Conservation (phyloP, 345 rosid genomes). For the Excoecaria agallocha region DNA sequence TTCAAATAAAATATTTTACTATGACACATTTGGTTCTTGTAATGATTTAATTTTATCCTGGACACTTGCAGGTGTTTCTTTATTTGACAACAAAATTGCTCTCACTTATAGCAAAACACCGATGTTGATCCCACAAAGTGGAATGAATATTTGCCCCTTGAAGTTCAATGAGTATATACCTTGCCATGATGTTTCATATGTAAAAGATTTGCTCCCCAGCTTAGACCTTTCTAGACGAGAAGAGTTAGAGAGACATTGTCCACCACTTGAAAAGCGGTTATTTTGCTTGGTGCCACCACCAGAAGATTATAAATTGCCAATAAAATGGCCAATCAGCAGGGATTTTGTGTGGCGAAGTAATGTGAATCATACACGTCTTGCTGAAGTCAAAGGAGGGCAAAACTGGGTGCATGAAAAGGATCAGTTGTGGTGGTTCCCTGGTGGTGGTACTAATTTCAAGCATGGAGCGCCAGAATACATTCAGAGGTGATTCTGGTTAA, state of each 20-base stretch:
- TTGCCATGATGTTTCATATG: slow-evolving; percentile 67
- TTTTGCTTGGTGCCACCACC: slow-evolving; percentile 96
- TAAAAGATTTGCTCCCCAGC: slow-evolving; percentile 48
- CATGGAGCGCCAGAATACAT: slow-evolving; percentile 92
- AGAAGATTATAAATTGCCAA: slow-evolving; percentile 71
- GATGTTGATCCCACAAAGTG: slow-evolving; percentile 51
- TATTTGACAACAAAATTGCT: slow-evolving; percentile 55
- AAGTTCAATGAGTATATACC: slow-evolving; percentile 75
- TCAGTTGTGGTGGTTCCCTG: slow-evolving; percentile 92
- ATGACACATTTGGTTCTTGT: not conserved
- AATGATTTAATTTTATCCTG: slow-evolving; percentile 19
- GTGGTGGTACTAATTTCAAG: slow-evolving; percentile 98
- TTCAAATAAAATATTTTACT: not conserved
- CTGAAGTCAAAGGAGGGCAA: slow-evolving; percentile 92
- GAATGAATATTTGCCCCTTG: slow-evolving; percentile 74
- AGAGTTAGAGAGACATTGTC: slow-evolving; percentile 90
- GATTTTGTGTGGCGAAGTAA: slow-evolving; percentile 90
- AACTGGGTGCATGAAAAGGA: slow-evolving; percentile 86
- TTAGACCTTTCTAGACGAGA: slow-evolving; percentile 69
- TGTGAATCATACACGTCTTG: slow-evolving; percentile 88
- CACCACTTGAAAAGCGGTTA: slow-evolving; percentile 66
- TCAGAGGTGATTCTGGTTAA: slow-evolving; percentile 48
- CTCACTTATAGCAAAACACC: slow-evolving; percentile 54
- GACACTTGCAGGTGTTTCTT: slow-evolving; percentile 39
- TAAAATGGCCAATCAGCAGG: slow-evolving; percentile 88